phyloP scores from a whole-genome alignment of 2,329 filamentous ascomycete genomes.

The Pseudovirgaria hyperparasitica region DNA sequence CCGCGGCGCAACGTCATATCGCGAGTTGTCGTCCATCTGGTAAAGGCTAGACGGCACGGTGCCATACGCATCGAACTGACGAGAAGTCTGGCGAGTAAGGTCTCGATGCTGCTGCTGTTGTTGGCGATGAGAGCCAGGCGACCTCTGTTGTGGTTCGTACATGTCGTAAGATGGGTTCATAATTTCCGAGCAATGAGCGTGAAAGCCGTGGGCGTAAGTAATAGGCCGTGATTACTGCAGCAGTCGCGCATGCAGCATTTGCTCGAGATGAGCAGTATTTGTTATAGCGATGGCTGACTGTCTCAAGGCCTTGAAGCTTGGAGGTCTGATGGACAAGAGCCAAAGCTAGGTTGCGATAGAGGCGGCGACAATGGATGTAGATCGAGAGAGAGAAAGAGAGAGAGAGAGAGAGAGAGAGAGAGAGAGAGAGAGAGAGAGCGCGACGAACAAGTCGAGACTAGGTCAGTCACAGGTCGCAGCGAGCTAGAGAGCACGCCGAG shows the following conservation, averaged over 20 bases:
- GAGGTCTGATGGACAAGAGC: too few species aligned
- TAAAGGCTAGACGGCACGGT: constrained; percentile 58
- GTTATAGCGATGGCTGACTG: too few species aligned
- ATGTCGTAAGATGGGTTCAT: constrained; percentile 38
- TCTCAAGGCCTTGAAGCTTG: too few species aligned
- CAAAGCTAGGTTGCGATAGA: too few species aligned
- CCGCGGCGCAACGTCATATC: constrained; percentile 40
- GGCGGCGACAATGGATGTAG: too few species aligned
- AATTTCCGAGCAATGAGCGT: too few species aligned
- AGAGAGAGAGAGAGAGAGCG: constrained; percentile 3
- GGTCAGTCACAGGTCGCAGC: too few species aligned
- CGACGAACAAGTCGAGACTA: constrained; percentile 10
- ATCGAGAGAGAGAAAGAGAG: too few species aligned
- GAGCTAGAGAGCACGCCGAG: constrained; percentile 5
- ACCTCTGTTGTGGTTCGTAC: constrained; percentile 60
- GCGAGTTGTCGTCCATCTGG: constrained; percentile 50
- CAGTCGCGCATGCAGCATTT: too few species aligned
- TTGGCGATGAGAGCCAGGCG: constrained; percentile 60
- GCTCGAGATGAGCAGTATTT: too few species aligned
- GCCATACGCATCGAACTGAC: constrained; percentile 64
- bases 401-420: constrained; percentile 1
- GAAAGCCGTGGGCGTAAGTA: too few species aligned
- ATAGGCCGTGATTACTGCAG: too few species aligned
- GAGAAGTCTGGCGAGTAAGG: constrained; percentile 60
- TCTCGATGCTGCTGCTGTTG: constrained; percentile 47